These are phyloP conservation scores for Euptelea pleiosperma DNA, from an alignment of 164 flowering plant species.

Conservation along the genomic window DNA sequence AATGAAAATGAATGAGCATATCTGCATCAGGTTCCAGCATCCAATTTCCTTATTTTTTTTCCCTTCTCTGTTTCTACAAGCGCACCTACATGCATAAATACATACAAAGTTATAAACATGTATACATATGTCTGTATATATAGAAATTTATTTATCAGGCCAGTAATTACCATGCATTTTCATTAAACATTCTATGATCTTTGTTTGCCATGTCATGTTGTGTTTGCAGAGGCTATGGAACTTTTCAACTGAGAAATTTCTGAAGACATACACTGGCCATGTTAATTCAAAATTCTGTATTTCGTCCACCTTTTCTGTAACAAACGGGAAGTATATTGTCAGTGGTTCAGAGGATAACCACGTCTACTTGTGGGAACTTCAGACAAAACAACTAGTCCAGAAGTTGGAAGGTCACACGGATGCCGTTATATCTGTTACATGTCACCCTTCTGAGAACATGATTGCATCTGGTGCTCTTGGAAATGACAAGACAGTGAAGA, in stretches of 20 bases:
- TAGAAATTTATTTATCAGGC: too few species aligned
- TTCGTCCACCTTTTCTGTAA: conserved; percentile 68
- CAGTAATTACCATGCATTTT: background rate
- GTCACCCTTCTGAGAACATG: conserved; percentile 78
- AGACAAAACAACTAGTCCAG: conserved; percentile 70
- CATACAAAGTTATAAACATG: too few species aligned
- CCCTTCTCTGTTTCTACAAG: too few species aligned
- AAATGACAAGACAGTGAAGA: conserved; percentile 65
- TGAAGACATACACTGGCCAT: conserved; percentile 96
- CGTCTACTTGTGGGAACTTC: conserved; percentile 90
- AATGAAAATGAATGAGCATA: too few species aligned
- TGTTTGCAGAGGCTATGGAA: conserved; percentile 87
- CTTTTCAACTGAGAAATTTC: conserved; percentile 69
- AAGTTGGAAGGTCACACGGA: conserved; percentile 89
- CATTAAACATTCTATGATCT: background rate
- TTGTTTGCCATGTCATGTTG: background rate
- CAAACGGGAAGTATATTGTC: conserved; percentile 83
- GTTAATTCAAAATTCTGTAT: conserved; percentile 73
- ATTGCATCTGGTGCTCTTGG: conserved; percentile 88
- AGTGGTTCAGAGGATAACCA: conserved; percentile 87
- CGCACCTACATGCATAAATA: too few species aligned
- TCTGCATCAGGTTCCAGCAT: too few species aligned
- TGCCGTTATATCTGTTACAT: conserved; percentile 72
- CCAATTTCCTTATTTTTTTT: too few species aligned
- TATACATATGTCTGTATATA: too few species aligned